Evolutionary conservation across 257 asterid genomes (phyloP).

Genomic region (Solanum ossicruentum): DNA sequence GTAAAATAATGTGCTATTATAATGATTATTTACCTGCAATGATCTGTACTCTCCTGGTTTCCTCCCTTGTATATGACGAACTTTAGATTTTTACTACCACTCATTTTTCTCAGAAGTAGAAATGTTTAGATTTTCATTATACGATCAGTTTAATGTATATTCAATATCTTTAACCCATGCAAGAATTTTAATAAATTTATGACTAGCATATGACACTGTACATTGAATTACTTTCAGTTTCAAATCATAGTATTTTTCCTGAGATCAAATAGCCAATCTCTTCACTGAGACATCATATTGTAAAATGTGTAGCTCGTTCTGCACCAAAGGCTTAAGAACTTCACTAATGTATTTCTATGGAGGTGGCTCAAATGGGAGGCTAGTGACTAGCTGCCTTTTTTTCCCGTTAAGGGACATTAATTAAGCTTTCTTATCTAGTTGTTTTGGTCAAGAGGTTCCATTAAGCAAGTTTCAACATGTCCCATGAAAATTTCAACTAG

Average conservation of each 20-base stretch:
- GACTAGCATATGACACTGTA: not conserved
- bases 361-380: not conserved
- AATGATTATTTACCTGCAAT: not conserved
- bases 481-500: not conserved
- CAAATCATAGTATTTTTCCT: not conserved
- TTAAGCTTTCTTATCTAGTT: not conserved
- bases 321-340: not conserved
- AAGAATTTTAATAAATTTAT: not conserved
- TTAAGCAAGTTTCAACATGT: not conserved
- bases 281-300: not conserved
- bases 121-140: not conserved
- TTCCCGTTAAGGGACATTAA: not conserved
- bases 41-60: not conserved
- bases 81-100: not conserved
- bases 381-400: not conserved
- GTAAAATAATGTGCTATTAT: not conserved
- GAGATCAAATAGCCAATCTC: not conserved
- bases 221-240: not conserved
- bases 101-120: not conserved
- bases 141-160: not conserved
- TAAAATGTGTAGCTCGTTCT: not conserved
- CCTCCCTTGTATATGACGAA: not conserved
- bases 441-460: not conserved
- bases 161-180: not conserved
- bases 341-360: not conserved